Percentiles rank a stretch among this genome's conserved stretches.
These are phyloP conservation scores for Komagataea norvegica DNA, from an alignment of 1,139 yeast genomes.

Conservation along the genomic window DNA sequence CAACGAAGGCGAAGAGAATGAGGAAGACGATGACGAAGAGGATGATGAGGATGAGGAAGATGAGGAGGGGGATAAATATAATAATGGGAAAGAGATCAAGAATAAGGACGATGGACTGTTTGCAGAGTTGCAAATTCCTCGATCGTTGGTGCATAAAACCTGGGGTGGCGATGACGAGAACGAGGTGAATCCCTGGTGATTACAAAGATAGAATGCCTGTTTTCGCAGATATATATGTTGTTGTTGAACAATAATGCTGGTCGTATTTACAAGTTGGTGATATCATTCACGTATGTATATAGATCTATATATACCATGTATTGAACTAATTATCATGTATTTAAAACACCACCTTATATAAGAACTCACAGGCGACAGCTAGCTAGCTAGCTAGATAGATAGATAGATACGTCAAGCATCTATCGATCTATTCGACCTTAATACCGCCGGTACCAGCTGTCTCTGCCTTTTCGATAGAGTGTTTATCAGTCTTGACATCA, in stretches of 20 bases:
- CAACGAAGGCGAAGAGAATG: slow-evolving; percentile 3
- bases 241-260: no score
- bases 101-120: slow-evolving; percentile 43
- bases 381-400: no score
- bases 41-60: slow-evolving; percentile 24
- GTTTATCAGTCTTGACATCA: slow-evolving; percentile 74
- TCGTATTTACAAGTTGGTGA: no score
- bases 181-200: slow-evolving; percentile 42
- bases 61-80: slow-evolving; percentile 10
- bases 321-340: no score
- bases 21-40: slow-evolving; percentile 3
- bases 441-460: slow-evolving; percentile 84
- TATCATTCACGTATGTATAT: no score
- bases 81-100: slow-evolving; percentile 20
- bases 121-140: slow-evolving; percentile 46
- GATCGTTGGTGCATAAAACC: slow-evolving; percentile 45
- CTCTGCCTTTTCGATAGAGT: slow-evolving; percentile 82
- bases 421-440: slow-evolving; percentile 66
- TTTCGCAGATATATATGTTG: no score
- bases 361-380: no score
- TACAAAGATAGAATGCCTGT: no score
- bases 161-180: slow-evolving; percentile 29
- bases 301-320: no score
- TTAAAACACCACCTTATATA: no score
- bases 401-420: no score